phyloP scores from a whole-genome alignment of 2,329 filamentous ascomycete genomes.

The Hymenoscyphus scutula region DNA sequence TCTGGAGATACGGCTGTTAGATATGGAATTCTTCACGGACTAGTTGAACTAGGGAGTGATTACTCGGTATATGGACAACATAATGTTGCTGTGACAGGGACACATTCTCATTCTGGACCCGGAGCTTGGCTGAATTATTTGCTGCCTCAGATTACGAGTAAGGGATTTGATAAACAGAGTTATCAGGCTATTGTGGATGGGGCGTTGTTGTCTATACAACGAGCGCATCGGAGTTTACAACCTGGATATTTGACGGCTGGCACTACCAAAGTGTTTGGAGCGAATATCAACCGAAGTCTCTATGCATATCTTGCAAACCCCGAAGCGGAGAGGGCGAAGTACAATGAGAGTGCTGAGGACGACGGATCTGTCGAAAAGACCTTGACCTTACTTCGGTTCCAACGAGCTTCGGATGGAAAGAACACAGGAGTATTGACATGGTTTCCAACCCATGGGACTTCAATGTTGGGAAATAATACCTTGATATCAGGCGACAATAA shows the following conservation, averaged over 20 bases:
- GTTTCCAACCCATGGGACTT: slow-evolving; percentile 91
- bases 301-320: slow-evolving; percentile 89
- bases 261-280: slow-evolving; percentile 66
- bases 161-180: slow-evolving; percentile 82
- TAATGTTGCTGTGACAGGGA: slow-evolving; percentile 88
- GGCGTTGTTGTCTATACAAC: slow-evolving; percentile 74
- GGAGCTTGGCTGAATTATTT: slow-evolving; percentile 95
- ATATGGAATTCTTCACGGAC: slow-evolving; percentile 77
- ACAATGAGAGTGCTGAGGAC: slow-evolving; percentile 54
- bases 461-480: slow-evolving; percentile 87
- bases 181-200: slow-evolving; percentile 89
- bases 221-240: slow-evolving; percentile 69
- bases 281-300: slow-evolving; percentile 85
- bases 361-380: slow-evolving; percentile 65
- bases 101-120: slow-evolving; percentile 77
- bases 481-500: slow-evolving; percentile 94
- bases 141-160: slow-evolving; percentile 83
- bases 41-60: slow-evolving; percentile 65
- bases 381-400: slow-evolving; percentile 77
- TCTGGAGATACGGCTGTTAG: slow-evolving; percentile 87
- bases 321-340: slow-evolving; percentile 67
- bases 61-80: slow-evolving; percentile 74
- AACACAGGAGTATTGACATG: slow-evolving; percentile 81
- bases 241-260: slow-evolving; percentile 69
- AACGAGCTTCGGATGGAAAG: slow-evolving; percentile 69